Conservation (phyloP, 441 rosid species). For the Brassica hybrid region DNA sequence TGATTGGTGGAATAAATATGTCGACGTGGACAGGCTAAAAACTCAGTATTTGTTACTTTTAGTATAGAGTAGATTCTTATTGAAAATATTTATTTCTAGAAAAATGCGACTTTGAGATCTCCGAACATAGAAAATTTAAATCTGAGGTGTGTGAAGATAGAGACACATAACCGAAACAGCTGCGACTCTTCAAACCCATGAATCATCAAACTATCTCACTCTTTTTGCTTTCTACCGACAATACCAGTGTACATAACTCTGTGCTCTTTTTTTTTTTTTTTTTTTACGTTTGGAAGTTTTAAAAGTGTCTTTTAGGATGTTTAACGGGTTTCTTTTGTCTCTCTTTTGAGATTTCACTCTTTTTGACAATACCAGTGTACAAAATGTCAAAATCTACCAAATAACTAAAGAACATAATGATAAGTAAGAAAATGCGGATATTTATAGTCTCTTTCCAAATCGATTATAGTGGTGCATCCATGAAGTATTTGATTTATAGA, state of each 20-base stretch:
- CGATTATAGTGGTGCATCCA: neutral
- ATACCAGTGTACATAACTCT: neutral
- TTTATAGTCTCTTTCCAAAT: neutral
- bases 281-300: neutral
- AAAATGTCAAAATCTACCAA: neutral
- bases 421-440: neutral
- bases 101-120: constrained; percentile 30
- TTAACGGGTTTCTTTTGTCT: neutral
- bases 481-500: neutral
- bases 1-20: too few species aligned
- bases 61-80: neutral
- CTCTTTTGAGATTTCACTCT: neutral
- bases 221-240: constrained; percentile 27
- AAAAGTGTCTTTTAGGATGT: neutral
- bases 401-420: neutral
- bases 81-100: neutral
- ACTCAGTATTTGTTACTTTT: too few species aligned
- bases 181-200: constrained; percentile 27
- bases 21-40: too few species aligned
- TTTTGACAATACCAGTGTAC: too few species aligned
- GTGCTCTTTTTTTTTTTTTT: neutral
- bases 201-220: constrained; percentile 19
- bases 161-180: constrained; percentile 25
- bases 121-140: constrained; percentile 23
- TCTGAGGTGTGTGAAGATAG: constrained; percentile 20